phyloP scores from a whole-genome alignment of 2,329 filamentous ascomycete species.

The Amesomyces nigricolor region DNA sequence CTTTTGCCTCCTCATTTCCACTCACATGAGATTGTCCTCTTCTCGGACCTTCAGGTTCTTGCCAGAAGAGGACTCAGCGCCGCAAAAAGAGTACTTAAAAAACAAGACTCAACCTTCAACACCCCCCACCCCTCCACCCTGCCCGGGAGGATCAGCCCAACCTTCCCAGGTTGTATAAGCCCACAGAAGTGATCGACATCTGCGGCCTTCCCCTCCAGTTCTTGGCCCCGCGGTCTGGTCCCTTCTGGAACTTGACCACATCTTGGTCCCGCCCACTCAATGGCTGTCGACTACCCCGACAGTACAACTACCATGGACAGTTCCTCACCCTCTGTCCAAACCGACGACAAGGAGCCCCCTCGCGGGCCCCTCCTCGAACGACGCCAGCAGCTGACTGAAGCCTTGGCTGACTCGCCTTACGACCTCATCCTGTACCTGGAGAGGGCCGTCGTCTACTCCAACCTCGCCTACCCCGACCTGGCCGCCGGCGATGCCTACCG shows the following conservation, averaged over 20 bases:
- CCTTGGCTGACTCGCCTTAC: conserved; percentile 48
- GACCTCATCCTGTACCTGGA: conserved; percentile 61
- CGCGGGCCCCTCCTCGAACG: conserved; percentile 45
- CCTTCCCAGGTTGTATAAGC: too few species aligned
- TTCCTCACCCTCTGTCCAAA: conserved; percentile 23
- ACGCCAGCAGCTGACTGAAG: conserved; percentile 53
- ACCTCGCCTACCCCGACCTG: conserved; percentile 81
- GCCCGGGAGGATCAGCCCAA: neutral
- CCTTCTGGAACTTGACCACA: neutral
- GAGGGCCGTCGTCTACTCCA: conserved; percentile 64
- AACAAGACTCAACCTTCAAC: too few species aligned
- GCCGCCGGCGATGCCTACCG: conserved; percentile 86
- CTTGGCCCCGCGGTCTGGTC: neutral
- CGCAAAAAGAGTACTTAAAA: too few species aligned
- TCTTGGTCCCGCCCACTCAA: neutral
- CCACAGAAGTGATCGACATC: too few species aligned
- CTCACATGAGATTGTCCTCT: neutral
- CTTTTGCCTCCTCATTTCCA: neutral
- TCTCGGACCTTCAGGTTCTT: neutral
- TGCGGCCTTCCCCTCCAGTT: neutral
- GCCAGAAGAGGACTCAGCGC: neutral
- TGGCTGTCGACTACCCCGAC: neutral
- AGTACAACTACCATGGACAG: conserved; percentile 25
- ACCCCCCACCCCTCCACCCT: neutral
- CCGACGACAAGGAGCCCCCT: conserved; percentile 34